phyloP scores from a whole-genome alignment of 2,329 filamentous ascomycete species.

The Pestalotiopsis sp. region DNA sequence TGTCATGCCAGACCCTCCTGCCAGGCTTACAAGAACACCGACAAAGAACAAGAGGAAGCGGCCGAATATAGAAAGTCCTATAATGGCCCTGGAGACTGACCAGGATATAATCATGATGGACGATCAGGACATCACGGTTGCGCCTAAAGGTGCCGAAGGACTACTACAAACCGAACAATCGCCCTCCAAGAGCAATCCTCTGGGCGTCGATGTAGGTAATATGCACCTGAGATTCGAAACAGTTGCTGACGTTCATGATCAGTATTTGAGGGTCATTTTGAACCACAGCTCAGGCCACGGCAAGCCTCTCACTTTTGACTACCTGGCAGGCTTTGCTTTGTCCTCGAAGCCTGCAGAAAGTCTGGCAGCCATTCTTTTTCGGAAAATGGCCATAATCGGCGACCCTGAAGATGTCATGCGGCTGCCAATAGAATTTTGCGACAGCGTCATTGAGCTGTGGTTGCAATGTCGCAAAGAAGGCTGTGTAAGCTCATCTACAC shows the following conservation, averaged over 20 bases:
- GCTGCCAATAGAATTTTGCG: conserved; percentile 64
- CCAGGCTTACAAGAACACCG: conserved; percentile 47
- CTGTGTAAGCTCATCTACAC: conserved; percentile 24
- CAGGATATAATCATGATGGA: conserved; percentile 39
- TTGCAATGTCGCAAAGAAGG: conserved; percentile 63
- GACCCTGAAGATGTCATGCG: conserved; percentile 47
- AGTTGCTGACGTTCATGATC: conserved; percentile 22
- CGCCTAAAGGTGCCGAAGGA: background rate
- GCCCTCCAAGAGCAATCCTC: conserved; percentile 12
- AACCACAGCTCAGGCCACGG: conserved; percentile 58
- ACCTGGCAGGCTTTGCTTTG: conserved; percentile 63
- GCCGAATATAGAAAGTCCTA: conserved; percentile 63
- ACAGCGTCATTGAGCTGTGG: conserved; percentile 68
- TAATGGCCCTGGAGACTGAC: conserved; percentile 57
- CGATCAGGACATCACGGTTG: conserved; percentile 17
- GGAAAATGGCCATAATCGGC: conserved; percentile 62
- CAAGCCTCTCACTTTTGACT: conserved; percentile 66
- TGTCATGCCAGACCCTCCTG: conserved; percentile 43
- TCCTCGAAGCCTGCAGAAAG: conserved; percentile 63
- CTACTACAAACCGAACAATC: background rate
- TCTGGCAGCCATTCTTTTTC: conserved; percentile 67
- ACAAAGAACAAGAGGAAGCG: conserved; percentile 72
- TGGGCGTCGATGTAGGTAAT: conserved; percentile 46
- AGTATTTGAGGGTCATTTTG: conserved; percentile 64
- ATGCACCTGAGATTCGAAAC: background rate